Base-by-base conservation (phyloP, 2,329 filamentous ascomycete genomes). In the Neonectria neomacrospora region DNA sequence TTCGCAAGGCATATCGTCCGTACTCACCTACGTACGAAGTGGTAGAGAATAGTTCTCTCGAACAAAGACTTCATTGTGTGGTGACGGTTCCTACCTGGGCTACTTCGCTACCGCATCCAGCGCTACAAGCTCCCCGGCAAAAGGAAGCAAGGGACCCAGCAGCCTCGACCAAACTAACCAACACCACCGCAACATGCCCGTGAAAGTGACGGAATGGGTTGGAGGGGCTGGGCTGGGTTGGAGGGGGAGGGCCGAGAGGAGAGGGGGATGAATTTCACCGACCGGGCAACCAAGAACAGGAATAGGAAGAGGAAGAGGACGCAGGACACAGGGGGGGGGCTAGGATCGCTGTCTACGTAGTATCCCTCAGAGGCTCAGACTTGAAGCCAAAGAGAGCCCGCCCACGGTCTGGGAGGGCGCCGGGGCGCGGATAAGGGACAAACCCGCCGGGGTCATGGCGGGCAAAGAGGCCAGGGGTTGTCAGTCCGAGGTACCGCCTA, bases 201-300 rank as follows among this genome's bases (percentile, higher is more conserved):
- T 50, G 47, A 20, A 28, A 32, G 47, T 50, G 47, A 50, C 47
- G 47, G 47, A 50, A 50, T 50, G 47, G 28, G 18, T 50, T 50
- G 47, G 47, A 50, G 47, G 47, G 47, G 47, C 47, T 50, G 47
- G 47, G 37, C 37, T 41, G 47, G 47, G 37, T n/a, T 41, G 37
- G 26, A 30, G 28, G 28, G 47, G 47, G 44, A 28, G 22, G 26
- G 45, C 30, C 30, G n/a, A 26, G 28, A 22, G 22, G 45, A n/a
- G 47, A 34, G 47, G 47, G 47, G n/a, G 47, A n/a, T 37, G 34
- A 37, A 52, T 58, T 45, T 58, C 47, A 44, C 47, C 55, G 50
- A 51, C 55, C 34, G 50, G 55, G 55, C 56, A 58, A 45, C 47
- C 56, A 58, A 32, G 48, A 52, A 58, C 56, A 53, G 55, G 55